Evolutionary conservation across 768 basidiomycete genomes (phyloP), one percentile per base, ranked within the genome.

Genomic region (Mycena olivaceomarginata): DNA sequence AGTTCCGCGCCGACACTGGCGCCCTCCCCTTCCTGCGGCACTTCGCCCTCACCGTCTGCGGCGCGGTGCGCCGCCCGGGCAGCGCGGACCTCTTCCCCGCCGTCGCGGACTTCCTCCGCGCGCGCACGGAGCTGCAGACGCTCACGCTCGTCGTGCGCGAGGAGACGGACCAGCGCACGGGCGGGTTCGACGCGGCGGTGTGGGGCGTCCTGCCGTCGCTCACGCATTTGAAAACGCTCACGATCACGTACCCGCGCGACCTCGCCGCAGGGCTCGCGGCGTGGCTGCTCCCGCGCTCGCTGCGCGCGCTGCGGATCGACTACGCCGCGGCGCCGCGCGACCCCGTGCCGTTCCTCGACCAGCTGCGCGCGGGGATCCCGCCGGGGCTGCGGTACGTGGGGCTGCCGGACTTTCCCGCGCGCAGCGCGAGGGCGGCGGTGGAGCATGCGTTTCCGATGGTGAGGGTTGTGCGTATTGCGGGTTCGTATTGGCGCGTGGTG

Each of bases 151-250:
- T 89, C 13, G 88, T 88, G 5, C 84, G 85, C 25, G 89, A 91
- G 65, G 88, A 88, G 67, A 77, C 76, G 6, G 84, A 87, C 25
- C 90, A 91, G 78, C 86, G 86, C 76, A 86, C 88, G 9, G 87
- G 93, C 12, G 94, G 94, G 39, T 94, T 93, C 78, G 92, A 94
- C 77, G 92, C 94, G 0, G 90, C 92, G 1, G 87, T 92, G 9
- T 95, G 93, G 94, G 94, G 94, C 12, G 91, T 94, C 10, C 85
- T 95, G 12, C 94, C 94, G 0, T 89, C 89, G 7, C 83, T 95
- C 37, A 83, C 85, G 20, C 86, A 86, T 15, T 82, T 95, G 67
- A 88, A 84, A n/a, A 89, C 87, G 51, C 82, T 95, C 71, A 89
- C 87, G 67, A 93, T 94, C 70, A 91, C 91, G 6, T 91, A 94